Conservation (phyloP, 2,329 filamentous ascomycete genomes). For the Trichoderma koningii region DNA sequence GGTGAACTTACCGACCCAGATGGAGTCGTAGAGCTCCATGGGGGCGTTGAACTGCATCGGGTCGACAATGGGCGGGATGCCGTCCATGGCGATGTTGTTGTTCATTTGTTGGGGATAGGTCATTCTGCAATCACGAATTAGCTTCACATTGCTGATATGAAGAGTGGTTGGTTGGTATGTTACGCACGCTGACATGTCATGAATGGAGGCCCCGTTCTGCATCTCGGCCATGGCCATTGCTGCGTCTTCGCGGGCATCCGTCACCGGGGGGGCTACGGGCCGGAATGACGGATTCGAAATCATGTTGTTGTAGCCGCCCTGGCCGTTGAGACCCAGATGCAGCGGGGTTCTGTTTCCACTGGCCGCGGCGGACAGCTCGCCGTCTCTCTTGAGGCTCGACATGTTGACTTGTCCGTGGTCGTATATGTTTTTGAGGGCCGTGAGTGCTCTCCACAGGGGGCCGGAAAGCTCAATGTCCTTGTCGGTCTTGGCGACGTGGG, state of each 20-base stretch:
- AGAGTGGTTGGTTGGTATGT: background rate
- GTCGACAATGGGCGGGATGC: conserved; percentile 55
- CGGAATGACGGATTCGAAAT: conserved; percentile 34
- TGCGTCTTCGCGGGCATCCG: conserved; percentile 61
- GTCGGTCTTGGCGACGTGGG: conserved; percentile 56
- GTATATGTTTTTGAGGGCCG: conserved; percentile 65
- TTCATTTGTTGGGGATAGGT: conserved; percentile 41
- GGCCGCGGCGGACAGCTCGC: conserved; percentile 48
- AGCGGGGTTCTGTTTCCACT: conserved; percentile 50
- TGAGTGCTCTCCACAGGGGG: conserved; percentile 61
- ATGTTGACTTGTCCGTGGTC: conserved; percentile 63
- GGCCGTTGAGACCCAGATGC: conserved; percentile 31
- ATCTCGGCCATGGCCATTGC: conserved; percentile 67
- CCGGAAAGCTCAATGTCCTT: conserved; percentile 65
- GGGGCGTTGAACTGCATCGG: conserved; percentile 63
- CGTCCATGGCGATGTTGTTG: conserved; percentile 44
- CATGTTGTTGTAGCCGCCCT: conserved; percentile 32
- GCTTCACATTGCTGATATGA: background rate
- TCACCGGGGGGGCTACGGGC: conserved; percentile 27
- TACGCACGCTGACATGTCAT: conserved; percentile 49
- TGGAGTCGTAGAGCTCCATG: conserved; percentile 68
- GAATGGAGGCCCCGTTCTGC: conserved; percentile 57
- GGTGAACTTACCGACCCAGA: conserved; percentile 62
- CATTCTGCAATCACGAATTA: conserved; percentile 2
- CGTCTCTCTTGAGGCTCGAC: conserved; percentile 52